A percentile compares a stretch with the other conserved stretches of the same genome.
These are phyloP conservation scores for Fomitopsis serialis DNA, from an alignment of 768 basidiomycete genomes.

Conservation along the genomic window DNA sequence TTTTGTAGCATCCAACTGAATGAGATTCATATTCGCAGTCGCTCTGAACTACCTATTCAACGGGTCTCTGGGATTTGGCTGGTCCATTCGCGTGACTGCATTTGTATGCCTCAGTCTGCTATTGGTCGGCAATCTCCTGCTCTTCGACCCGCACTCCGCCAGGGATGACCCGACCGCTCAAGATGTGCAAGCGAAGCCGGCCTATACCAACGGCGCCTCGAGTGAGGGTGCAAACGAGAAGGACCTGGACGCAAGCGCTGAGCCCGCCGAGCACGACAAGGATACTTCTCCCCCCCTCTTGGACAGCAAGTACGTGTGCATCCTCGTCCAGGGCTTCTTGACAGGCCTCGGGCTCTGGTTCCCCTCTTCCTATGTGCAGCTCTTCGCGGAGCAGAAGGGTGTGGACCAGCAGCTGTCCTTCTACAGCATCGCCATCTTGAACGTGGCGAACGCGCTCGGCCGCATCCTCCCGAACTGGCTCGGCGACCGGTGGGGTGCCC, in stretches of 20 bases:
- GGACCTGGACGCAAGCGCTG: no score
- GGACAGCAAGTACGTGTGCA: background rate
- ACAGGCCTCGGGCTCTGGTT: background rate
- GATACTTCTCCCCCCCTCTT: no score
- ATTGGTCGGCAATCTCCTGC: constrained; percentile 14
- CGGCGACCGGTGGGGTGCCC: background rate
- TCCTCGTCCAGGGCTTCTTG: background rate
- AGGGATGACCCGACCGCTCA: no score
- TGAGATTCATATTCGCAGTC: background rate
- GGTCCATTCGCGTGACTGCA: constrained; percentile 36
- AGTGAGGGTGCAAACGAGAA: no score
- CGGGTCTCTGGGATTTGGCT: constrained; percentile 31
- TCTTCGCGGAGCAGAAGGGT: background rate
- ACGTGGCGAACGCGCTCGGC: background rate
- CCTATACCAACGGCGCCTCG: no score
- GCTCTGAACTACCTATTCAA: background rate
- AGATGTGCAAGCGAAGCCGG: no score
- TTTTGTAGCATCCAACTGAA: background rate
- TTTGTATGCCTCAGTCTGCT: constrained; percentile 30
- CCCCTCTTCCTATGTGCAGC: background rate
- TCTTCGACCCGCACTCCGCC: constrained; percentile 7
- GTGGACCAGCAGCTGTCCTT: background rate
- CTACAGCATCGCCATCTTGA: background rate
- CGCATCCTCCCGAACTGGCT: constrained; percentile 1
- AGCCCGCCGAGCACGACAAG: no score